Percentiles rank a stretch among this genome's conserved stretches.
Conservation (phyloP, 345 rosid species). For the Lumnitzera racemosa region DNA sequence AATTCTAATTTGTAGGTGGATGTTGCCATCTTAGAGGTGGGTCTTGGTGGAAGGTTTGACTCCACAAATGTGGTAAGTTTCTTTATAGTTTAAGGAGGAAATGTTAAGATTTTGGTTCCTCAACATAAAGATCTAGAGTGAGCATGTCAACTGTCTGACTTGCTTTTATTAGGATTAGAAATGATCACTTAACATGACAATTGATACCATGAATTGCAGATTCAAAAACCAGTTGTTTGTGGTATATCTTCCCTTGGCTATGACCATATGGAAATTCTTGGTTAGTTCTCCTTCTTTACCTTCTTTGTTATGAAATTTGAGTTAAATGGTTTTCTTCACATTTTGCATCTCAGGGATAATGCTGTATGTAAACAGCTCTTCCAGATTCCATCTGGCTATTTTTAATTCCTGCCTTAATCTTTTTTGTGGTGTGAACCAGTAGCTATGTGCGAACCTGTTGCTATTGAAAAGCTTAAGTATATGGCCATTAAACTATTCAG, state of each 20-base stretch:
- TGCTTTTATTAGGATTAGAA: neutral
- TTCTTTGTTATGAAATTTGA: slow-evolving; percentile 4
- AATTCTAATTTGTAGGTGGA: slow-evolving; percentile 49
- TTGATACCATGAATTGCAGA: slow-evolving; percentile 32
- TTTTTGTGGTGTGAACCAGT: neutral
- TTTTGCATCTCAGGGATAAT: too few species aligned
- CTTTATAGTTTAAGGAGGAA: slow-evolving; percentile 5
- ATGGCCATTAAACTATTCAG: too few species aligned
- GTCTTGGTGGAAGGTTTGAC: slow-evolving; percentile 84
- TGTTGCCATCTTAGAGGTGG: slow-evolving; percentile 91
- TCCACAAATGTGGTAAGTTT: slow-evolving; percentile 86
- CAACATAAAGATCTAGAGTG: neutral
- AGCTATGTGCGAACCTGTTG: too few species aligned
- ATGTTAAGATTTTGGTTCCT: neutral
- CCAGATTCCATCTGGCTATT: too few species aligned
- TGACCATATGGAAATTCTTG: slow-evolving; percentile 99
- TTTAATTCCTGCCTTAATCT: neutral
- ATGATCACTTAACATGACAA: slow-evolving; percentile 7
- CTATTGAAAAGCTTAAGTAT: too few species aligned
- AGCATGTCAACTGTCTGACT: neutral
- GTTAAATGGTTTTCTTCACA: neutral
- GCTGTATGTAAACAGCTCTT: too few species aligned
- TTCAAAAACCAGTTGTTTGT: slow-evolving; percentile 73
- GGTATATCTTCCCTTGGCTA: slow-evolving; percentile 91
- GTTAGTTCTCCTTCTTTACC: slow-evolving; percentile 47